These are phyloP conservation scores for Lachnellula occidentalis DNA, from an alignment of 2,329 filamentous ascomycete species.

Conservation along the genomic window DNA sequence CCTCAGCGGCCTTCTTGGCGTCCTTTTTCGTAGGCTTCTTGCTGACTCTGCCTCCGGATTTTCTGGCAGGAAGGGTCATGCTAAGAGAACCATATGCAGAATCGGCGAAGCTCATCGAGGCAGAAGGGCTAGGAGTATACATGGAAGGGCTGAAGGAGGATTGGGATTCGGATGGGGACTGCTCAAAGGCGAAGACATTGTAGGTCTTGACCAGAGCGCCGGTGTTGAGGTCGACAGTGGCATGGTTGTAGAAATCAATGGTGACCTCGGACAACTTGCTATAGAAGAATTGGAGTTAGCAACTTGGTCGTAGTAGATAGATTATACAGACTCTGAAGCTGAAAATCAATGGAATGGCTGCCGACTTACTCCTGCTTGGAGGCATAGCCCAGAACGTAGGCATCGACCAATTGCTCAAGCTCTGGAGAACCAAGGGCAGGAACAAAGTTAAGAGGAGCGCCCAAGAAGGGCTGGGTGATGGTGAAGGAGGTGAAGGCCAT, in stretches of 20 bases:
- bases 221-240: conserved; percentile 52
- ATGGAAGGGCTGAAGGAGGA: conserved; percentile 48
- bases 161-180: conserved; percentile 31
- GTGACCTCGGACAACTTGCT: conserved; percentile 51
- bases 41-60: conserved; percentile 14
- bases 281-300: too few relatives aligned
- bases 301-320: too few relatives aligned
- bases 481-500: conserved; percentile 33
- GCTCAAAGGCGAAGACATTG: conserved; percentile 34
- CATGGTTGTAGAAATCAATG: conserved; percentile 54
- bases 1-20: conserved; percentile 22
- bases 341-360: too few relatives aligned
- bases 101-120: conserved; percentile 39
- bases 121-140: conserved; percentile 35
- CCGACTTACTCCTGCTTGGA: conserved; percentile 41
- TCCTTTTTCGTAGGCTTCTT: conserved; percentile 27
- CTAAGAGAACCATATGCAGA: conserved; percentile 23
- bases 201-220: conserved; percentile 49
- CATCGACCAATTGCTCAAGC: conserved; percentile 54
- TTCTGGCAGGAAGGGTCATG: conserved; percentile 20
- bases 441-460: conserved; percentile 57
- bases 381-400: conserved; percentile 48
- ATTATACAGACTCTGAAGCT: too few relatives aligned
- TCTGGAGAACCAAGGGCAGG: conserved; percentile 59
- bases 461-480: conserved; percentile 53